Base-by-base conservation (phyloP, 73 alveolate species). In the Tetrahymena elliotti region DNA sequence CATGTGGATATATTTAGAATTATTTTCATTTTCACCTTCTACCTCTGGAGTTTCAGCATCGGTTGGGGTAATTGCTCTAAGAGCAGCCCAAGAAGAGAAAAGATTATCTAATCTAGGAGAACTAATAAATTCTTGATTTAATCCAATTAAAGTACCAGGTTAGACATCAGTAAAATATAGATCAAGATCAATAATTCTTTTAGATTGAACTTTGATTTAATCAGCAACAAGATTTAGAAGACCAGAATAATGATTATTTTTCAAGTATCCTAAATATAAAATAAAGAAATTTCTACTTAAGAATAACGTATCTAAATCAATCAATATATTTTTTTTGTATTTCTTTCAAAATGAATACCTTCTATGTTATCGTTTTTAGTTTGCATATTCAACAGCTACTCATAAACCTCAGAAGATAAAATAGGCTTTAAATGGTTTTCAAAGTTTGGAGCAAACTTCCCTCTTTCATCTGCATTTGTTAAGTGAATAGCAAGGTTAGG, bases 401-500 rank as follows among this genome's bases (percentile, higher is more conserved):
- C 94, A 39, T 97, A 84, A 82, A 97, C 98, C n/a, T 97, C 96
- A 27, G 99, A 95, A 6, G 99, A 99, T 24, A 99, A 97, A 93
- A 99, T 96, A 2, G 99, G 99, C 84, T 97, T 98, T 68, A 99
- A 94, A 93, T 98, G 99, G 52, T 97, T 94, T 94, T 99, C 99
- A 93, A 97, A 98, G 95, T 98, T 98, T 40, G 98, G 97, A 24
- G 97, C 97, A 94, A 98, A 97, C 41, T 94, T 93, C n/a, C 97
- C 98, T 96, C 99, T 98, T 38, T 98, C 99, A 82, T 53, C 84
- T n/a, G 84, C 84, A 53, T 98, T 96, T 84, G 98, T 97, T 94
- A 99, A 95, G 95, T 99, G 99, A 84, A 99, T 99, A 34, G 99
- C 99, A 52, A 99, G 95, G 97, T 98, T 98, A 52, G 99, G 99